Evolutionary conservation across 176 grass and related monocot species (phyloP), one percentile per base, ranked within the genome.

Genomic region (Urochloa ruziziensis): DNA sequence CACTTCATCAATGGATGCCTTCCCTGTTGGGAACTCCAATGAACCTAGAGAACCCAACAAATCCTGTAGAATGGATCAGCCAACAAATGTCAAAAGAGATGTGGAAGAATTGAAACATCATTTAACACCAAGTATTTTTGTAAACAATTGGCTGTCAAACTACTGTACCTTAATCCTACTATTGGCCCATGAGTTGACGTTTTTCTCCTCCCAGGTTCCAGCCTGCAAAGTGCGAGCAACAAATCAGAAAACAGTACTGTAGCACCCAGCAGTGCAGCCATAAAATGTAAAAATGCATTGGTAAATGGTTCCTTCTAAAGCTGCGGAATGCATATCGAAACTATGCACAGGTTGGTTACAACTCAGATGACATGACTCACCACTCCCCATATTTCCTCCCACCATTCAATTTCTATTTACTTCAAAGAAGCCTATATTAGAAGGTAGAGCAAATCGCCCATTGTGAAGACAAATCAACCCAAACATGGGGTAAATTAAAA

Each of bases 181-280:
- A 67, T 52, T 96, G 63, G 96, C 93, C 96, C 96, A 99, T 87
- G 96, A 89, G 88, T 90, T 96, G 23, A 99, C 91, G 80, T 94
- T 99, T 68, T 88, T 99, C 81, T 99, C 96, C 80, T 96, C 96
- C 96, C 96, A 99, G 14, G 96, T 99, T 82, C 96, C 96, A 86
- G 93, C 96, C 96, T 98, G 90, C 36, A 94, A 69, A 79, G 18
- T 57, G 34, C 74, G 69, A 81, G 36, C 4, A 89, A 73, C 18
- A 23, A 13, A 21, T 72, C 54, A 64, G 43, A 44, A 34, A 56
- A 84, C 65, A 9, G 15, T 35, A 60, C 16, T 15, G 36, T 29
- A 3, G 6, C 29, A 74, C 1, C 10, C 53, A 74, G 44, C 19
- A 86, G n/a, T 57, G 37, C 34, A 42, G 51, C 42, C 19, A 86